Base-by-base conservation (phyloP, 106 monocot species). In the Dactylorhiza incarnata region DNA sequence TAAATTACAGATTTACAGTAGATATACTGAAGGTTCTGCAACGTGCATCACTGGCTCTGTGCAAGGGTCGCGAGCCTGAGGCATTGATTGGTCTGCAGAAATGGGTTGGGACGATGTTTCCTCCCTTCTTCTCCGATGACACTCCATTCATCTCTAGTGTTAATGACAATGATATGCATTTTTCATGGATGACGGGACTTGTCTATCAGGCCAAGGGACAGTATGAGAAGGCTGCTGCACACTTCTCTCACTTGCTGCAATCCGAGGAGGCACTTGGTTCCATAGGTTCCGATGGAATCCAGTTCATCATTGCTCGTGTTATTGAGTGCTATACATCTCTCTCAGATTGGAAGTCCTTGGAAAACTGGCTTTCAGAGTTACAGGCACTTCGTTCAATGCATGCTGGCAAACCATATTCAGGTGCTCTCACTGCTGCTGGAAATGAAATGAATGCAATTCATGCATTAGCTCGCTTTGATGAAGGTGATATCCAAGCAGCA, bases 191-290 rank as follows among this genome's bases (percentile, higher is more conserved):
- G 52, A 82, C 79, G n/a, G 99, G 99, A 75, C 86, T 99, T 75
- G 88, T 88, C n/a, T 87, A 88, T 82, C 91, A 99, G 81, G 81
- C 94, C 75, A 78, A 82, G 75, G 99, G 99, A 9, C 91, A 91
- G 73, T 92, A 91, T 82, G 99, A 99, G 83, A 99, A 89, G 87
- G 99, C 99, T 82, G 94, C 99, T 78, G 99, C 99, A 45, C 81
- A 94, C 75, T 99, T 90, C 86, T 94, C 94, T 66, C 91, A 91
- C 77, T 75, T 94, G 46, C 94, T 99, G 56, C 91, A 94, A 71
- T 91, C 89, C 55, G 94, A 99, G 55, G 86, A 86, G 37, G 82
- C 77, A 72, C 87, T 99, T 15, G 74, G 65, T 81, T 89, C 86
- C 24, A 73, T 94, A 80, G 94, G 90, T 74, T 89, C 99, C 75